Evolutionary conservation across 2,329 filamentous ascomycete species (phyloP).

Genomic region (Aureobasidium sp.): DNA sequence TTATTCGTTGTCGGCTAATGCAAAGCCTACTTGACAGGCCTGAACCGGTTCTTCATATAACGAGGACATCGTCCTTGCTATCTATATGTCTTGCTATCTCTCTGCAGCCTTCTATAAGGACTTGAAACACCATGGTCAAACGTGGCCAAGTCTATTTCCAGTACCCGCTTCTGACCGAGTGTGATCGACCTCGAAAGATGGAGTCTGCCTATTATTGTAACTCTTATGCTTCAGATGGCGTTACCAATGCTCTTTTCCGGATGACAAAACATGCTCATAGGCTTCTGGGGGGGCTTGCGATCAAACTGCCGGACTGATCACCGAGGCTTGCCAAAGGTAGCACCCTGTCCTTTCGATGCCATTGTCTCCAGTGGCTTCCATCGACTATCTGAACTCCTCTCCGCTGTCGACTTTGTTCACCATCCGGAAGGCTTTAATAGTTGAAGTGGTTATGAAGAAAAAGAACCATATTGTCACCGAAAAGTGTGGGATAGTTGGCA

Average conservation of each 20-base stretch:
- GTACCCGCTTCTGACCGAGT: neutral
- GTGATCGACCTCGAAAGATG: neutral
- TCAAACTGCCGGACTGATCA: neutral
- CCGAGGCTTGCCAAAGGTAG: no score
- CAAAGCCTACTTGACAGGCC: neutral
- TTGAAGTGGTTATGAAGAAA: no score
- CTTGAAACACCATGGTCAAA: constrained; percentile 12
- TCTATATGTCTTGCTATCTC: neutral
- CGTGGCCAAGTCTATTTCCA: constrained; percentile 5
- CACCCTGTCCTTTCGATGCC: neutral
- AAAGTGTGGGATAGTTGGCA: no score
- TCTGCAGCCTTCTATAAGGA: neutral
- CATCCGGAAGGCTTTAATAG: no score
- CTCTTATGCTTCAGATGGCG: neutral
- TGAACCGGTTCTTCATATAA: neutral
- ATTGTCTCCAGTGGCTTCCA: no score
- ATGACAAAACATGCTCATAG: neutral
- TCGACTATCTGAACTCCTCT: no score
- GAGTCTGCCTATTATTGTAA: constrained; percentile 3
- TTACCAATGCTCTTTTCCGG: neutral
- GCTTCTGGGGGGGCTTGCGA: neutral
- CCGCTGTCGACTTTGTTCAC: no score
- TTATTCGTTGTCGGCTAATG: neutral
- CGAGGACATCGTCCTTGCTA: neutral
- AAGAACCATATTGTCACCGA: neutral